Evolutionary conservation across 2,329 filamentous ascomycete species (phyloP).

Genomic region (Penicillium verrucosum): DNA sequence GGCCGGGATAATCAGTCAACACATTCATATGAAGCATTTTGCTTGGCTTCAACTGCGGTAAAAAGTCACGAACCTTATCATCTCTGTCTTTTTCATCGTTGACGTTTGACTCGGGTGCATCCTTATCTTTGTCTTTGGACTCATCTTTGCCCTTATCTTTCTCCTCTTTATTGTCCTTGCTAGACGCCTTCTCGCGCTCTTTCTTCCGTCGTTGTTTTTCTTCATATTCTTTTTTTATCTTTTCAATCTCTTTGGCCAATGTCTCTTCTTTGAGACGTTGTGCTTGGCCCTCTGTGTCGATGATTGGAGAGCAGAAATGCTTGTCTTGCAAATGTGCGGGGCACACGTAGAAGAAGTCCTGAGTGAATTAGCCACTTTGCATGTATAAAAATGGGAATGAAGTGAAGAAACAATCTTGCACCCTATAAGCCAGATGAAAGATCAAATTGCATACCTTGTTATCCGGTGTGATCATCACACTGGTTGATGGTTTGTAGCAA

Average conservation of each 20-base stretch:
- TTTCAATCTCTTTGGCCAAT: slow-evolving; percentile 46
- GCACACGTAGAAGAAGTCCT: slow-evolving; percentile 94
- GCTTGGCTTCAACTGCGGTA: neutral
- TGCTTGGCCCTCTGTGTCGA: slow-evolving; percentile 44
- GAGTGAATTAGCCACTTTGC: neutral
- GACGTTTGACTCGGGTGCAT: slow-evolving; percentile 35
- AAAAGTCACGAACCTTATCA: slow-evolving; percentile 48
- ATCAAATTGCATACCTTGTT: slow-evolving; percentile 64
- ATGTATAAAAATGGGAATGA: neutral
- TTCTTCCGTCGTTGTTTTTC: slow-evolving; percentile 73
- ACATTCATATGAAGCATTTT: neutral
- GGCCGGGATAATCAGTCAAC: neutral
- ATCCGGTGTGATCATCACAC: slow-evolving; percentile 83
- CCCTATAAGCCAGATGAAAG: neutral
- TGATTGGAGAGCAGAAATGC: slow-evolving; percentile 66
- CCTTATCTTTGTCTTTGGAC: slow-evolving; percentile 36
- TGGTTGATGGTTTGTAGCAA: slow-evolving; percentile 84
- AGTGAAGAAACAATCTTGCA: neutral
- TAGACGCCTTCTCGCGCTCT: slow-evolving; percentile 50
- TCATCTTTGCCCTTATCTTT: slow-evolving; percentile 46
- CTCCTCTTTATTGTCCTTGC: slow-evolving; percentile 50
- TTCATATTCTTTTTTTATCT: slow-evolving; percentile 58
- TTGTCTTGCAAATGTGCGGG: slow-evolving; percentile 75
- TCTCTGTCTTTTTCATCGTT: slow-evolving; percentile 48
- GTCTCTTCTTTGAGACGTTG: slow-evolving; percentile 44